phyloP scores from a whole-genome alignment of 805 yeast species.

The Saccharomycopsis oosterbeekiorum region DNA sequence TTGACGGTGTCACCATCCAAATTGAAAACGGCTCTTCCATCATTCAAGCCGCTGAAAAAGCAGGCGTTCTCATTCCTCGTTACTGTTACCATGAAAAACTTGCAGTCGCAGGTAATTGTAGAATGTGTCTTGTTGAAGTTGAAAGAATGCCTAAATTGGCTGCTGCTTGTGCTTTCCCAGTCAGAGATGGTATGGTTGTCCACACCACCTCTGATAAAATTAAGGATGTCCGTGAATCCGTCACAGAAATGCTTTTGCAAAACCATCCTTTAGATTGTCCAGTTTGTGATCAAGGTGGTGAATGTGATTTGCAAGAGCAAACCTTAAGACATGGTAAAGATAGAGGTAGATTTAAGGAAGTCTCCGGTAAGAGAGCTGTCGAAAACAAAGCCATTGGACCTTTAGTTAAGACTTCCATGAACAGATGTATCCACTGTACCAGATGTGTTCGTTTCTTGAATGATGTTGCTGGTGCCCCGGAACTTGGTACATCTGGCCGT shows the following conservation, averaged over 20 bases:
- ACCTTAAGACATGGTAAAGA: conserved; percentile 74
- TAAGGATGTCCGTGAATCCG: conserved; percentile 79
- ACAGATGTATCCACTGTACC: conserved; percentile 87
- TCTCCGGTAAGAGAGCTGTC: conserved; percentile 78
- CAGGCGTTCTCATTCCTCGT: conserved; percentile 80
- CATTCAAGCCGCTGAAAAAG: conserved; percentile 86
- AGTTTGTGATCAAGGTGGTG: conserved; percentile 91
- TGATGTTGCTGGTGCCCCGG: conserved; percentile 90
- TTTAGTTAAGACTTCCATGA: conserved; percentile 80
- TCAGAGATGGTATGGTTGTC: conserved; percentile 82
- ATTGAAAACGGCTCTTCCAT: conserved; percentile 83
- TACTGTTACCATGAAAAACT: conserved; percentile 88
- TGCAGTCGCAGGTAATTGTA: conserved; percentile 86
- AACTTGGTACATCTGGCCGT: conserved; percentile 80
- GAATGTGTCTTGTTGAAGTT: conserved; percentile 87
- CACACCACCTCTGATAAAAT: conserved; percentile 70
- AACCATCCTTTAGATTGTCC: conserved; percentile 93
- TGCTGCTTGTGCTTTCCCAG: conserved; percentile 89
- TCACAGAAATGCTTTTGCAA: conserved; percentile 77
- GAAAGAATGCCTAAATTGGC: conserved; percentile 84
- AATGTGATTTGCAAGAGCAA: conserved; percentile 88
- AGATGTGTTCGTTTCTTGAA: conserved; percentile 84
- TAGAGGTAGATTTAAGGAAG: conserved; percentile 76
- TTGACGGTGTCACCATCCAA: conserved; percentile 63
- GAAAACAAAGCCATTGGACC: conserved; percentile 91